Conservation (phyloP, 306 rosid species). For the Inga oerstediana region DNA sequence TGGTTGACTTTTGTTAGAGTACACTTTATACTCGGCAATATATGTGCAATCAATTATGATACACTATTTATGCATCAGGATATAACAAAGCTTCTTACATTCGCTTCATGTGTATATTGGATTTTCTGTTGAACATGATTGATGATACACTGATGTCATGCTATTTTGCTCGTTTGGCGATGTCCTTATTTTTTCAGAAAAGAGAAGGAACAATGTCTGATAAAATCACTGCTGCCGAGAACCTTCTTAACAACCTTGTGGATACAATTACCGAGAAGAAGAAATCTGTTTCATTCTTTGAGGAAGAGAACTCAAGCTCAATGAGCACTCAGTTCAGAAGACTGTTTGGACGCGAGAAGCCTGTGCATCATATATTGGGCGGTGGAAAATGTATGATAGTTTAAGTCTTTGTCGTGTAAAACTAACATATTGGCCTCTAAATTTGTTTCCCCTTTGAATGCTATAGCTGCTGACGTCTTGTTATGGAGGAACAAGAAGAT, state of each 20-base stretch:
- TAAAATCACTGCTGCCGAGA: constrained; percentile 57
- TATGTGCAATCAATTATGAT: background rate
- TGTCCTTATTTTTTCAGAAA: background rate
- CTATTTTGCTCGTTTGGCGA: background rate
- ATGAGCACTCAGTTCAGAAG: constrained; percentile 55
- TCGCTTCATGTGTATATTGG: background rate
- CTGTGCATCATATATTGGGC: constrained; percentile 76
- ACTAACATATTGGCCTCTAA: constrained; percentile 23
- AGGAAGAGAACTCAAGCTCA: constrained; percentile 51
- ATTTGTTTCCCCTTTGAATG: constrained; percentile 25
- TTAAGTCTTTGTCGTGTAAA: constrained; percentile 20
- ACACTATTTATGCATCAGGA: background rate
- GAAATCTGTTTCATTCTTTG: constrained; percentile 57
- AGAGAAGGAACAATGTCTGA: constrained; percentile 69
- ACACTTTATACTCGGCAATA: constrained; percentile 7
- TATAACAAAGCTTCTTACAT: background rate
- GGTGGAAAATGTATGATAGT: constrained; percentile 82
- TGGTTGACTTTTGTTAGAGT: background rate
- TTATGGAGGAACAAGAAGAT: constrained; percentile 97
- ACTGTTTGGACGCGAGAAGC: constrained; percentile 79
- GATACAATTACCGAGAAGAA: constrained; percentile 64
- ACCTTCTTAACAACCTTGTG: constrained; percentile 52
- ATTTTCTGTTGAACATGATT: background rate
- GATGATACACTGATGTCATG: background rate
- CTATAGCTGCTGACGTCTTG: constrained; percentile 83